Evolutionary conservation across 1,284 basidiomycete species (phyloP), one percentile per base, ranked within the genome.

Genomic region (Taiwanofungus camphoratus): DNA sequence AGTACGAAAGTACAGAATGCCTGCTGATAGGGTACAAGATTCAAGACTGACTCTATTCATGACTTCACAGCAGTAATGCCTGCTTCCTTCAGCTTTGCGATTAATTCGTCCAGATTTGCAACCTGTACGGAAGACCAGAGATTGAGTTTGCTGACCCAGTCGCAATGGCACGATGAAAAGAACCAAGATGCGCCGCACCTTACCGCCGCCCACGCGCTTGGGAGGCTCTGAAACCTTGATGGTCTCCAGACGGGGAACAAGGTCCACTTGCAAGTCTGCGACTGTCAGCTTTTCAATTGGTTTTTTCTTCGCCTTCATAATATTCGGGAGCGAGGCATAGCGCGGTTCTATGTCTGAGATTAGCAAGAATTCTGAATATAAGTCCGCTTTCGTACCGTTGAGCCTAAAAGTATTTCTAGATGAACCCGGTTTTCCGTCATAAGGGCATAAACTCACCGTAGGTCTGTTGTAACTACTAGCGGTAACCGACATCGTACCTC

Each of bases 231-330:
- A 67, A n/a, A 99, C 88, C 58, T 89, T 92, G 58, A 98, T 58
- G 1, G 84, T 93, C 70, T 97, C 91, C 26, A 98, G 69, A 34
- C 81, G 74, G 13, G 92, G 92, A 1, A 79, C 74, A 33, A 87
- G 71, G 62, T 93, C 87, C 29, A 94, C 70, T n/a, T 84, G 83
- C 12, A 98, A 82, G 56, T 95, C 92, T 36, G 76, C 71, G 7
- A 91, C 74, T 24, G 81, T 81, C 49, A 93, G 58, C 60, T 91
- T 94, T 68, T 94, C 86, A 39, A 98, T 70, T 19, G 89, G 87
- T 71, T 99, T 99, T 79, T 98, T 99, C 78, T 98, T 99, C 19
- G 95, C 95, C 70, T 95, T 95, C 91, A 95, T 96, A 65, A 95
- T 95, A 60, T 92, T 95, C 13, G 92, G 93, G 50, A 96, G 66